Evolutionary conservation across 163 green algal genomes (phyloP).

Genomic region (Prototheca stagnorum): DNA sequence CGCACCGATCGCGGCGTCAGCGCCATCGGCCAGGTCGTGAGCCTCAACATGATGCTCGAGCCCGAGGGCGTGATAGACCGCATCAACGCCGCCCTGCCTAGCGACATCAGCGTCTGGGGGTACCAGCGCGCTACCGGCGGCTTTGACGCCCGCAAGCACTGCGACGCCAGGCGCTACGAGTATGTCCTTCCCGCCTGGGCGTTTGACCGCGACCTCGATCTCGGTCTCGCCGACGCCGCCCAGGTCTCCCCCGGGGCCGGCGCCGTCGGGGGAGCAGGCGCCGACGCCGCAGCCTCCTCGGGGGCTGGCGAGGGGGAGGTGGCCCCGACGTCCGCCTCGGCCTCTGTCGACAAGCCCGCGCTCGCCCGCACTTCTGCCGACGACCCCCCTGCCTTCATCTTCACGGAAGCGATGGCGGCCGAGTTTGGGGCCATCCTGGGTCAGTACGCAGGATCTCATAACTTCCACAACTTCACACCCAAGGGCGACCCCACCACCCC

Average conservation of each 20-base stretch:
- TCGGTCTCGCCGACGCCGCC: background rate
- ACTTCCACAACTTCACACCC: slow-evolving; percentile 91
- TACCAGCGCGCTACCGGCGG: slow-evolving; percentile 37
- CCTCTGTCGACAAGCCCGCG: background rate
- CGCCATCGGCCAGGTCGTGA: slow-evolving; percentile 64
- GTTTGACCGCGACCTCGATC: slow-evolving; percentile 48
- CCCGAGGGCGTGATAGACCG: slow-evolving; percentile 25
- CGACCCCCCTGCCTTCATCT: slow-evolving; percentile 12
- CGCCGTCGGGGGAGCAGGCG: background rate
- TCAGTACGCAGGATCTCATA: slow-evolving; percentile 76
- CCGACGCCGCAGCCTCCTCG: background rate
- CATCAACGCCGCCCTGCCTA: slow-evolving; percentile 50
- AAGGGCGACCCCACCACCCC: slow-evolving; percentile 19
- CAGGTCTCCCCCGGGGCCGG: background rate
- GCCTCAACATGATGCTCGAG: slow-evolving; percentile 38
- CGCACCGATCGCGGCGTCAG: slow-evolving; percentile 92
- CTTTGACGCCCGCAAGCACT: slow-evolving; percentile 66
- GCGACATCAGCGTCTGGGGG: slow-evolving; percentile 50
- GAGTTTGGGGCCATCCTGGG: slow-evolving; percentile 23
- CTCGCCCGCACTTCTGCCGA: background rate
- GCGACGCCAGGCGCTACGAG: slow-evolving; percentile 65
- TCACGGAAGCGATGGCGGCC: slow-evolving; percentile 23
- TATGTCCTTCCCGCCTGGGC: slow-evolving; percentile 80
- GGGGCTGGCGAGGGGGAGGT: background rate
- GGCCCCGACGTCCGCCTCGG: background rate